phyloP scores from a whole-genome alignment of 768 basidiomycete genomes.

The Chiua virens region DNA sequence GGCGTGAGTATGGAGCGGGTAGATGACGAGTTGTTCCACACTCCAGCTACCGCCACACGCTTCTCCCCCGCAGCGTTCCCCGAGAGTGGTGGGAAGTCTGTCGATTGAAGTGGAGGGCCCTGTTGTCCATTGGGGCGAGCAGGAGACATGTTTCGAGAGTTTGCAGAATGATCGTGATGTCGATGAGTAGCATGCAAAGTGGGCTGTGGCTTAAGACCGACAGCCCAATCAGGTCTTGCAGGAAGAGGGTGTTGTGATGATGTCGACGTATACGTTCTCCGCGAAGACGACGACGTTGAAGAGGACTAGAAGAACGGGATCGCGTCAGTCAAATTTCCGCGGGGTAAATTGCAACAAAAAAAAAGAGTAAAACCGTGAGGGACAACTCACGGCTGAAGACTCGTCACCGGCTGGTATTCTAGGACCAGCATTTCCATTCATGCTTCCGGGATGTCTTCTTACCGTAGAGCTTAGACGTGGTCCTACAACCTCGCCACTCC shows the following conservation, averaged over 20 bases:
- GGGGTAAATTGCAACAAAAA: not conserved
- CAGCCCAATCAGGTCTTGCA: slow-evolving; percentile 85
- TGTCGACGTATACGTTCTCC: slow-evolving; percentile 71
- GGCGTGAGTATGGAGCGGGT: slow-evolving; percentile 52
- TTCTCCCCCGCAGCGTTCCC: slow-evolving; percentile 46
- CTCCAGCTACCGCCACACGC: slow-evolving; percentile 58
- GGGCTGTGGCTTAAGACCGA: slow-evolving; percentile 76
- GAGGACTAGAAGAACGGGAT: slow-evolving; percentile 56
- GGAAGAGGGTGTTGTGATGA: slow-evolving; percentile 79
- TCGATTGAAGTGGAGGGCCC: slow-evolving; percentile 48
- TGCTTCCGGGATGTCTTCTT: slow-evolving; percentile 50
- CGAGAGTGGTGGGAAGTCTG: slow-evolving; percentile 72
- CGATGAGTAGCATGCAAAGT: slow-evolving; percentile 56
- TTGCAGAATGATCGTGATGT: slow-evolving; percentile 50
- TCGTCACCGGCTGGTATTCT: slow-evolving; percentile 72
- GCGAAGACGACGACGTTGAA: slow-evolving; percentile 78
- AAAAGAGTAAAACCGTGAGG: not conserved
- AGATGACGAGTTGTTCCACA: slow-evolving; percentile 64
- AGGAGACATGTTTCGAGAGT: slow-evolving; percentile 41
- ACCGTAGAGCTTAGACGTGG: slow-evolving; percentile 57
- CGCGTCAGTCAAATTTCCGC: slow-evolving; percentile 7
- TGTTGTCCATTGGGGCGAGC: slow-evolving; percentile 36
- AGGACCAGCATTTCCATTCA: slow-evolving; percentile 51
- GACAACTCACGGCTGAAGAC: slow-evolving; percentile 67
- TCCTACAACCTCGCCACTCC: slow-evolving; percentile 53